A percentile compares a stretch with the other conserved stretches of the same genome.
Evolutionary conservation across 1,284 basidiomycete genomes (phyloP).

Genomic region (Microbotryomycetes sp.): DNA sequence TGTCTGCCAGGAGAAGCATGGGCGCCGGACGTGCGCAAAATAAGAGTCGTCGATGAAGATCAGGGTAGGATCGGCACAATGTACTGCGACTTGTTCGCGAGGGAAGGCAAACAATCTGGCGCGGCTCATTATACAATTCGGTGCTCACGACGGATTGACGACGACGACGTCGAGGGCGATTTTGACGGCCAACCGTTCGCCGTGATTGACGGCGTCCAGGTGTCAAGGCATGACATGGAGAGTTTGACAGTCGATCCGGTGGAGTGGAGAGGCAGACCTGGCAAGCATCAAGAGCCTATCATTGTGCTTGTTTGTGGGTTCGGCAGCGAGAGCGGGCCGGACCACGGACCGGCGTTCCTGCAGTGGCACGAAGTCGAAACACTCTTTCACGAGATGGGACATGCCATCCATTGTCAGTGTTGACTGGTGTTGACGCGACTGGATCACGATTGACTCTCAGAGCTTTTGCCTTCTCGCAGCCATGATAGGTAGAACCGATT

Average conservation of each 20-base stretch:
- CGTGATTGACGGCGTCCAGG: slow-evolving; percentile 43
- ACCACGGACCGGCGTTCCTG: slow-evolving; percentile 59
- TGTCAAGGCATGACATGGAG: slow-evolving; percentile 33
- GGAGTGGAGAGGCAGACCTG: slow-evolving; percentile 53
- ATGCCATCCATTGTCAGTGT: slow-evolving; percentile 92
- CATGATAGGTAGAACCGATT: slow-evolving; percentile 95
- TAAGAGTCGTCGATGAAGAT: slow-evolving; percentile 84
- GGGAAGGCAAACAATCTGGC: slow-evolving; percentile 76
- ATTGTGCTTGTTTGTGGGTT: slow-evolving; percentile 92
- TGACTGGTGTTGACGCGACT: not conserved
- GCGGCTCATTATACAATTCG: slow-evolving; percentile 97
- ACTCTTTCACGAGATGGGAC: slow-evolving; percentile 97
- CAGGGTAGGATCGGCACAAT: slow-evolving; percentile 84
- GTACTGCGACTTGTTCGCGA: slow-evolving; percentile 83
- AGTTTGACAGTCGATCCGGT: slow-evolving; percentile 26
- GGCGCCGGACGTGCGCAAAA: slow-evolving; percentile 72
- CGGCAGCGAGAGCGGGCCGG: slow-evolving; percentile 51
- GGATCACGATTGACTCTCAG: not conserved
- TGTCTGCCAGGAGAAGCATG: slow-evolving; percentile 81
- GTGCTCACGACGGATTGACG: slow-evolving; percentile 83
- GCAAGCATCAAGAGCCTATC: slow-evolving; percentile 78
- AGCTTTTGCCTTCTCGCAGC: slow-evolving; percentile 49
- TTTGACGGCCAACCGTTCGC: slow-evolving; percentile 35
- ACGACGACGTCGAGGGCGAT: slow-evolving; percentile 73
- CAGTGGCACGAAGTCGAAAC: slow-evolving; percentile 94